Conservation (phyloP, 345 rosid species). For the Heritiera fomes region DNA sequence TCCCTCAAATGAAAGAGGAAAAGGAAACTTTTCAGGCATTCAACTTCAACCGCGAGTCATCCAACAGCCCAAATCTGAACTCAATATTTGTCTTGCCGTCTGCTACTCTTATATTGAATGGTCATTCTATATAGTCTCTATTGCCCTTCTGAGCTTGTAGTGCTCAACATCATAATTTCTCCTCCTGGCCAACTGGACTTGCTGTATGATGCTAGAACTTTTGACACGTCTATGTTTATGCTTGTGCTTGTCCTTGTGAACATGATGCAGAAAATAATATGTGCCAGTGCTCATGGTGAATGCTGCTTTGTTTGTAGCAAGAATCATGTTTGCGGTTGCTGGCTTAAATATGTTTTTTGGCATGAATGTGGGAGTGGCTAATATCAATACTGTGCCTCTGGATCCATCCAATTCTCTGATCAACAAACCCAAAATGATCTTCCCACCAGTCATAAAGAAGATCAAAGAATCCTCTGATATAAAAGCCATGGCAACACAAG, state of each 20-base stretch:
- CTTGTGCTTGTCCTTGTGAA: conserved; percentile 41
- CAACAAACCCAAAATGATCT: conserved; percentile 45
- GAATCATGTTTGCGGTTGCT: conserved; percentile 47
- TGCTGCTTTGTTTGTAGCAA: conserved; percentile 36
- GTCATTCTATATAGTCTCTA: conserved; percentile 15
- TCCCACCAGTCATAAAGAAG: conserved; percentile 86
- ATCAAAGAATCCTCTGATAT: conserved; percentile 85
- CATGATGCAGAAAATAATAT: conserved; percentile 36
- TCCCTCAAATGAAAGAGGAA: background rate
- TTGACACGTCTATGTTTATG: conserved; percentile 47
- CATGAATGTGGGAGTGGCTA: conserved; percentile 34
- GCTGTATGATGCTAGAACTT: conserved; percentile 33
- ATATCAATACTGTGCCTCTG: conserved; percentile 29
- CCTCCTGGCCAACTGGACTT: conserved; percentile 32
- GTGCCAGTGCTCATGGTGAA: conserved; percentile 44
- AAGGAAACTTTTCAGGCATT: background rate
- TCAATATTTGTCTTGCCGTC: conserved; percentile 1
- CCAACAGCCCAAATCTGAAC: conserved; percentile 20
- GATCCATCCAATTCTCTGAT: conserved; percentile 24
- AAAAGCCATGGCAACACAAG: conserved; percentile 78
- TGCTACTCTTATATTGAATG: conserved; percentile 8
- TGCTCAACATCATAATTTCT: conserved; percentile 35
- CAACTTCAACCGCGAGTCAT: conserved; percentile 21
- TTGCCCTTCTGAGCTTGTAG: conserved; percentile 32
- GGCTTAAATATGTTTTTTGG: conserved; percentile 33